A percentile compares a stretch with the other conserved stretches of the same genome.
Conservation (phyloP, 768 basidiomycete species). For the Clitopilus hobsonii region DNA sequence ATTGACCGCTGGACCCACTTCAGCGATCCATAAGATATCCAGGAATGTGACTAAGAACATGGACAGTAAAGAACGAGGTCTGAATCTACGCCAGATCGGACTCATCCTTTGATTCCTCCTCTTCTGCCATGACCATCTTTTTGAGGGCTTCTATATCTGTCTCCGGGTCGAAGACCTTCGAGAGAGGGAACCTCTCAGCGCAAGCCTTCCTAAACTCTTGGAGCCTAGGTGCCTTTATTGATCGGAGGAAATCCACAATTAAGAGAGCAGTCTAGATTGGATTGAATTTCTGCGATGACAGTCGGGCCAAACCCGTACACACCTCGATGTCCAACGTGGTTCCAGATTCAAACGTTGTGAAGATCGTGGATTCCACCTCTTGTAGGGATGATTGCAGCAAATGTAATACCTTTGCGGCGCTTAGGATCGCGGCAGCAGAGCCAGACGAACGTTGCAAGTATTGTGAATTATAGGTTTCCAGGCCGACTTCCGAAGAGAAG, state of each 20-base stretch:
- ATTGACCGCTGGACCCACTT: too few relatives aligned
- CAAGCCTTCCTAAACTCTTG: slow-evolving; percentile 62
- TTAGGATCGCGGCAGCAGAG: slow-evolving; percentile 52
- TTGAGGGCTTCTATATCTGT: slow-evolving; percentile 44
- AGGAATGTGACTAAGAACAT: too few relatives aligned
- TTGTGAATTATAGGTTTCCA: slow-evolving; percentile 70
- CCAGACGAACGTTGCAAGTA: slow-evolving; percentile 63
- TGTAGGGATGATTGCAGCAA: slow-evolving; percentile 41
- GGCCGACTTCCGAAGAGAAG: slow-evolving; percentile 50
- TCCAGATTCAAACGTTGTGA: slow-evolving; percentile 40
- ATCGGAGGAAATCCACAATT: slow-evolving; percentile 42
- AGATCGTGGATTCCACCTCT: slow-evolving; percentile 59
- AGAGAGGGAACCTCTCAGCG: slow-evolving; percentile 48
- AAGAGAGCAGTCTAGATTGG: slow-evolving; percentile 44
- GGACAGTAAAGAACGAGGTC: too few relatives aligned
- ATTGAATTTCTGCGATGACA: not conserved
- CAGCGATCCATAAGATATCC: too few relatives aligned
- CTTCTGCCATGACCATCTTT: slow-evolving; percentile 13
- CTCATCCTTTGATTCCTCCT: slow-evolving; percentile 7
- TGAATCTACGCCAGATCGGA: slow-evolving; percentile 4
- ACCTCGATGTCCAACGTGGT: slow-evolving; percentile 47
- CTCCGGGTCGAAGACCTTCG: slow-evolving; percentile 60
- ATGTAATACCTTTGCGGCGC: slow-evolving; percentile 53
- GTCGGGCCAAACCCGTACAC: not conserved
- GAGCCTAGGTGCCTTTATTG: slow-evolving; percentile 44